Evolutionary conservation across 352 stramenopile species (phyloP), one percentile per base, ranked within the genome.

Genomic region (Phytopythium ostracodes): DNA sequence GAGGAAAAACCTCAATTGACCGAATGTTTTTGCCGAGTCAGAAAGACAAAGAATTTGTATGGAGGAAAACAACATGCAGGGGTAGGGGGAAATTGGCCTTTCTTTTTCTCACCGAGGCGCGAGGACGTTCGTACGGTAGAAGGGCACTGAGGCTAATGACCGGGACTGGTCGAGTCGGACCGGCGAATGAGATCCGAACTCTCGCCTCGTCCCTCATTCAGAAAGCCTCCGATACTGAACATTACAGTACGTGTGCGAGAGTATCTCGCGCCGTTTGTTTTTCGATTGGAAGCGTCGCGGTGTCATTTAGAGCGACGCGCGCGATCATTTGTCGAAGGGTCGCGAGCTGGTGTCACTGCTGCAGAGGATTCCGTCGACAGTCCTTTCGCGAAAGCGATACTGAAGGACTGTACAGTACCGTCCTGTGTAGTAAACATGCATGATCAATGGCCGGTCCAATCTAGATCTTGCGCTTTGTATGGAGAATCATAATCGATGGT

Each of bases 311-410:
- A 51, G 9, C 22, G 33, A 4, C 6, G 38, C 38, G 38, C 17
- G 38, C 38, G 44, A 51, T 51, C 44, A 51, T 51, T 51, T 18
- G 44, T 51, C 44, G 22, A 51, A 51, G 44, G 10, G 22, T 51
- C 44, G 44, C 22, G 44, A 51, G n/a, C 44, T 51, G 33, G 14
- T 38, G 33, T 14, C 33, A 38, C 6, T 38, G 33, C 14, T 38
- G 44, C 22, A 51, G 44, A 51, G 44, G 22, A 12, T 31, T 51
- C 44, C 20, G 5, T 51, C n/a, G n/a, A 38, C 33, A 38, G 3
- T 38, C 33, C 44, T 31, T 51, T n/a, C n/a, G n/a, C n/a, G n/a
- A n/a, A n/a, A n/a, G n/a, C n/a, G n/a, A n/a, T n/a, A n/a, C n/a
- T n/a, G n/a, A n/a, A n/a, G n/a, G n/a, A 14, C 7, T 12, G 36